Conservation (phyloP, 257 asterid genomes). For the Eucommia ulmoides region DNA sequence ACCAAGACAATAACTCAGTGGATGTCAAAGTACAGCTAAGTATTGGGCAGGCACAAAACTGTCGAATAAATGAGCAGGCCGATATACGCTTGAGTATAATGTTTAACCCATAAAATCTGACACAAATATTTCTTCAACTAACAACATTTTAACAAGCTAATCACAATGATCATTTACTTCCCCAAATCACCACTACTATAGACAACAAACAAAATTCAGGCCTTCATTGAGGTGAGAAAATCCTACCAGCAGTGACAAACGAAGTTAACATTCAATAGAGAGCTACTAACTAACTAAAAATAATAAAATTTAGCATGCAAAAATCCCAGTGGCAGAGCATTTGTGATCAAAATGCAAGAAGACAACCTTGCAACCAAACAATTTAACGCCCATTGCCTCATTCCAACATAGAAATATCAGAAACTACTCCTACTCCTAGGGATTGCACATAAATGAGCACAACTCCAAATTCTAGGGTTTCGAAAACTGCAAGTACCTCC, state of each 20-base stretch:
- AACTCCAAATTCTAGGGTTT: background rate
- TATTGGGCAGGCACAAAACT: background rate
- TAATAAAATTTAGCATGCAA: background rate
- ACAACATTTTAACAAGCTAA: too few species aligned
- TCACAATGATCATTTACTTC: too few species aligned
- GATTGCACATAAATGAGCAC: background rate
- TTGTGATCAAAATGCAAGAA: background rate
- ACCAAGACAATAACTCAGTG: background rate
- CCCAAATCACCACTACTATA: too few species aligned
- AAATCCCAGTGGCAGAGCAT: background rate
- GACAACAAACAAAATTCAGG: too few species aligned
- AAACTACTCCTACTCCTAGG: background rate
- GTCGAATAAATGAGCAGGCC: too few species aligned
- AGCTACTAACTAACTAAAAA: background rate
- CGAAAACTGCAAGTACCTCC: slow-evolving; percentile 14
- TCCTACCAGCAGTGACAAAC: too few species aligned
- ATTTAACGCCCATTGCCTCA: background rate
- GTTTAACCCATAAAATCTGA: too few species aligned
- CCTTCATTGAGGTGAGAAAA: too few species aligned
- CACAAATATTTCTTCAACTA: too few species aligned
- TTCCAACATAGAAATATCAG: too few species aligned
- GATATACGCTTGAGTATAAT: too few species aligned
- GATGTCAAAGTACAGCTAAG: background rate
- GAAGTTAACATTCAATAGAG: background rate
- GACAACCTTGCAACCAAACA: background rate